Evolutionary conservation across 805 yeast genomes (phyloP).

Genomic region (Hanseniaspora vineae): DNA sequence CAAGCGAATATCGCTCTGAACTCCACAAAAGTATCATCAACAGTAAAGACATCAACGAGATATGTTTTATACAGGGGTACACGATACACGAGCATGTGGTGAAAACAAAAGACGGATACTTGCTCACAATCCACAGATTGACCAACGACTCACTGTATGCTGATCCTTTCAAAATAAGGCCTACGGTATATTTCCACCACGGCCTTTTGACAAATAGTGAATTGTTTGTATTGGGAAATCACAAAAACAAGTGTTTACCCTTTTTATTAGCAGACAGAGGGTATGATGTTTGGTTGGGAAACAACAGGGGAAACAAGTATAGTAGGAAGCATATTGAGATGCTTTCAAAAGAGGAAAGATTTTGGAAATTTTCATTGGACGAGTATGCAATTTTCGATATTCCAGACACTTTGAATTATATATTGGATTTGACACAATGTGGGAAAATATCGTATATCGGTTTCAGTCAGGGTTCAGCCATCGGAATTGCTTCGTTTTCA

Average conservation of each 20-base stretch:
- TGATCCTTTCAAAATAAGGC: neutral
- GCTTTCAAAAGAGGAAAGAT: constrained; percentile 26
- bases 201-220: constrained; percentile 74
- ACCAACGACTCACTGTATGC: neutral
- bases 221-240: constrained; percentile 36
- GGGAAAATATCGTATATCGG: constrained; percentile 54
- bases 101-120: constrained; percentile 53
- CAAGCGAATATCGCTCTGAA: neutral
- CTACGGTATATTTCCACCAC: constrained; percentile 65
- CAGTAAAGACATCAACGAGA: constrained; percentile 31
- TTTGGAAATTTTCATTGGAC: constrained; percentile 78
- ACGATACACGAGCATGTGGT: constrained; percentile 54
- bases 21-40: constrained; percentile 7
- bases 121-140: constrained; percentile 55
- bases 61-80: constrained; percentile 51
- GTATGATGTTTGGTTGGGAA: constrained; percentile 91
- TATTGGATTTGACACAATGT: constrained; percentile 37
- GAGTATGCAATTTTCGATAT: constrained; percentile 78
- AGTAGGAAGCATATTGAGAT: constrained; percentile 15
- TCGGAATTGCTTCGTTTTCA: constrained; percentile 64
- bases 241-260: constrained; percentile 40
- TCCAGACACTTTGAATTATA: constrained; percentile 60
- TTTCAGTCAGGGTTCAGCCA: constrained; percentile 80
- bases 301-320: constrained; percentile 86
- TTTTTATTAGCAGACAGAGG: constrained; percentile 68